Evolutionary conservation across 208 protist genomes (phyloP).

Genomic region (Trypanosoma vivax): DNA sequence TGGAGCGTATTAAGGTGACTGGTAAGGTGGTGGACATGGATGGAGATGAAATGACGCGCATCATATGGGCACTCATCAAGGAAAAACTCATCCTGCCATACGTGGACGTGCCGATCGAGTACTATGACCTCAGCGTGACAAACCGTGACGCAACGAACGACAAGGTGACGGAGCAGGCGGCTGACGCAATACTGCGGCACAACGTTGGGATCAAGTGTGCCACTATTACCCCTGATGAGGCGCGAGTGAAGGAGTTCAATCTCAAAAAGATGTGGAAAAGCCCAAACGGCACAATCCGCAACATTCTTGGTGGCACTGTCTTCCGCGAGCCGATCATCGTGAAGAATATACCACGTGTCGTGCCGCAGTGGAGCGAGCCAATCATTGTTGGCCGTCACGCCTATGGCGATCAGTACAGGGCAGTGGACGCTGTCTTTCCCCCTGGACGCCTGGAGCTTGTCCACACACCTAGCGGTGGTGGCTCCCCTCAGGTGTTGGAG

Average conservation of each 20-base stretch:
- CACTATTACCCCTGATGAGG: slow-evolving; percentile 97
- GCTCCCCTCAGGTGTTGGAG: slow-evolving; percentile 41
- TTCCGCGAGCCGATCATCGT: slow-evolving; percentile 97
- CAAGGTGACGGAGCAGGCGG: slow-evolving; percentile 93
- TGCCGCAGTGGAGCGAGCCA: slow-evolving; percentile 91
- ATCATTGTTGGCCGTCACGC: slow-evolving; percentile 97
- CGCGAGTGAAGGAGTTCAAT: slow-evolving; percentile 94
- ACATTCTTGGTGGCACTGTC: slow-evolving; percentile 97
- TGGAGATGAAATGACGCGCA: slow-evolving; percentile 97
- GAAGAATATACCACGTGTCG: slow-evolving; percentile 89
- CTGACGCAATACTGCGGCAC: slow-evolving; percentile 90
- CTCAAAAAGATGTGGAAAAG: slow-evolving; percentile 98
- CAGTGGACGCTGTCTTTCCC: slow-evolving; percentile 86
- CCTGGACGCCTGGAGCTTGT: slow-evolving; percentile 90
- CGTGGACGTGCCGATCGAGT: slow-evolving; percentile 94
- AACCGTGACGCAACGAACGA: slow-evolving; percentile 93
- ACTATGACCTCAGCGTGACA: slow-evolving; percentile 95
- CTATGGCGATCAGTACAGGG: slow-evolving; percentile 95
- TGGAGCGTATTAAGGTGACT: slow-evolving; percentile 78
- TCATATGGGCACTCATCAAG: slow-evolving; percentile 97
- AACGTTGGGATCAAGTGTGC: slow-evolving; percentile 98
- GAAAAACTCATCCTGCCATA: slow-evolving; percentile 96
- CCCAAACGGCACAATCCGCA: slow-evolving; percentile 98
- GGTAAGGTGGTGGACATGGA: slow-evolving; percentile 96
- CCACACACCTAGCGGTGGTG: slow-evolving; percentile 87